These are phyloP conservation scores for Candida pseudoviswanathii DNA, from an alignment of 1,139 yeast genomes.

Conservation along the genomic window DNA sequence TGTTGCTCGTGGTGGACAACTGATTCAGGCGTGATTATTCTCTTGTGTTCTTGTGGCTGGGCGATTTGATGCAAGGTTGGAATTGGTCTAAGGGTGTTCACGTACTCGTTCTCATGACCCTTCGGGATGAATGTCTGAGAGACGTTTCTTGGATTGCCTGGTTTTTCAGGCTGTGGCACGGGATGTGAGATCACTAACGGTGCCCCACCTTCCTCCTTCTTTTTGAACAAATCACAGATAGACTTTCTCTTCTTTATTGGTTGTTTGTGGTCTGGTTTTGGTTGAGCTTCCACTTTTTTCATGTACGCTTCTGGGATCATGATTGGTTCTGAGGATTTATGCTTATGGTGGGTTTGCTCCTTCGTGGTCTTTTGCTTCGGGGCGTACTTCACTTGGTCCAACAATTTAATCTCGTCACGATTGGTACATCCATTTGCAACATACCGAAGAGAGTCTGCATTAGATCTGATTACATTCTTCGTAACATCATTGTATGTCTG, in stretches of 20 bases:
- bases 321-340: constrained; percentile 8
- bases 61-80: constrained; percentile 17
- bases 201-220: background rate
- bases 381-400: constrained; percentile 6
- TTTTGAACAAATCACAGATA: background rate
- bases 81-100: constrained; percentile 19
- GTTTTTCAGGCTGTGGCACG: background rate
- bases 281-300: constrained; percentile 1
- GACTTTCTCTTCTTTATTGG: constrained; percentile 3
- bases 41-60: background rate
- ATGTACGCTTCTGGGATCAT: constrained; percentile 10
- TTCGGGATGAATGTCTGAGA: constrained; percentile 14
- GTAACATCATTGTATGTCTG: constrained; percentile 26
- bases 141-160: constrained; percentile 3
- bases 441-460: constrained; percentile 25
- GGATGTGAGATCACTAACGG: background rate
- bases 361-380: background rate
- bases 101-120: constrained; percentile 18
- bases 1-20: constrained; percentile 10
- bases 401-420: constrained; percentile 8
- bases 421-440: constrained; percentile 17
- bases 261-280: background rate
- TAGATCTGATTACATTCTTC: constrained; percentile 24
- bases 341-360: background rate
- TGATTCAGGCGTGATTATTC: constrained; percentile 8